Evolutionary conservation across 2,329 filamentous ascomycete species (phyloP).

Genomic region (Diaporthe velutina): DNA sequence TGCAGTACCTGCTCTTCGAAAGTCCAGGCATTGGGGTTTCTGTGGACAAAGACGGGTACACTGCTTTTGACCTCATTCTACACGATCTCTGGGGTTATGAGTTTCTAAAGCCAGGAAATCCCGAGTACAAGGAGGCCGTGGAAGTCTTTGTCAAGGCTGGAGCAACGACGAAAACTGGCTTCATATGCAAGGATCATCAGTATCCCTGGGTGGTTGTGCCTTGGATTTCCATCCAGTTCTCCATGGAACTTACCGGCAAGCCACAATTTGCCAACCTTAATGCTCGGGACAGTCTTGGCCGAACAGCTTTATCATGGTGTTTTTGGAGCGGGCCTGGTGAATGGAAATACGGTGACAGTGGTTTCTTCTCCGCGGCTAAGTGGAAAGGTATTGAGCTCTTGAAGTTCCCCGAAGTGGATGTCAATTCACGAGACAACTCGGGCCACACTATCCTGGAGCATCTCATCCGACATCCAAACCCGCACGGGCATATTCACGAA

Average conservation of each 20-base stretch:
- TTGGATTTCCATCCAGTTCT: neutral
- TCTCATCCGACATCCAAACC: neutral
- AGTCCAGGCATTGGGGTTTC: neutral
- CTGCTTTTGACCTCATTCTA: neutral
- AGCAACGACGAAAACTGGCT: neutral
- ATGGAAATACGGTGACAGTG: neutral
- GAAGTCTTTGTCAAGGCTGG: neutral
- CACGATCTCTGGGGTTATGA: neutral
- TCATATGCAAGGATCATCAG: neutral
- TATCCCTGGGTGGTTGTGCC: neutral
- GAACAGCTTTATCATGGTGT: neutral
- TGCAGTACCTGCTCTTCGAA: neutral
- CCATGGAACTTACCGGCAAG: neutral
- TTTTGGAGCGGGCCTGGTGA: neutral
- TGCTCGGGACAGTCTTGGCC: neutral
- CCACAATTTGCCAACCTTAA: neutral
- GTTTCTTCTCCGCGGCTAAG: neutral
- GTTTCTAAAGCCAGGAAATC: accelerated
- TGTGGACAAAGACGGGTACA: neutral
- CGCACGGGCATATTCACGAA: accelerated
- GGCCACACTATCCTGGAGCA: neutral
- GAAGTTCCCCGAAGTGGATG: neutral
- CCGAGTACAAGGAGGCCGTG: neutral
- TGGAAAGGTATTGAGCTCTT: neutral
- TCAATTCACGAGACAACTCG: neutral